Conservation (phyloP, 2,329 filamentous ascomycete species). For the Hyphodiscus sp. region DNA sequence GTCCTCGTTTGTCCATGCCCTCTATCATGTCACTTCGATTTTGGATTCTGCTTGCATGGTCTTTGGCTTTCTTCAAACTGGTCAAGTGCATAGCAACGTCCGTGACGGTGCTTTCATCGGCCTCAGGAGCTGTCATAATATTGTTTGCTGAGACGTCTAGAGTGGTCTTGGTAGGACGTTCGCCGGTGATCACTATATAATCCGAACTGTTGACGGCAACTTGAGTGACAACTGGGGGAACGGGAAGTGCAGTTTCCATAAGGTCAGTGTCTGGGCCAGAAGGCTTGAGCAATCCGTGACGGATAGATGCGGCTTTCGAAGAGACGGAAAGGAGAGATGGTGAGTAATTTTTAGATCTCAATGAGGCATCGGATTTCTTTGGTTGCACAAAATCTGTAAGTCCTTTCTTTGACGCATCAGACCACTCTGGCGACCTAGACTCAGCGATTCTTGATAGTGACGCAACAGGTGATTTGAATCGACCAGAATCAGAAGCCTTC, state of each 20-base stretch:
- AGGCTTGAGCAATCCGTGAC: conserved; percentile 24
- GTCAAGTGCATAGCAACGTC: not conserved
- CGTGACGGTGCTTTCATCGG: too few species aligned
- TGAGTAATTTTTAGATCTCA: conserved; percentile 14
- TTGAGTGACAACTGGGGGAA: conserved; percentile 20
- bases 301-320: conserved; percentile 12
- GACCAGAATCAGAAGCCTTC: not conserved
- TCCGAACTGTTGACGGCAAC: not conserved
- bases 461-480: not conserved
- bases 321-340: conserved; percentile 24
- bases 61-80: conserved; percentile 13
- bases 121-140: too few species aligned
- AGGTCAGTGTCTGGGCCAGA: conserved; percentile 12
- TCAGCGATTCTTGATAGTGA: not conserved
- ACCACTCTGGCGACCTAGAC: not conserved
- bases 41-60: conserved; percentile 12
- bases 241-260: conserved; percentile 19
- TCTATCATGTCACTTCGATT: conserved; percentile 4
- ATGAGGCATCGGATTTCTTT: conserved; percentile 12
- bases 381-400: too few species aligned
- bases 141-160: too few species aligned
- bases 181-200: too few species aligned
- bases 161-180: too few species aligned
- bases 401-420: not conserved
- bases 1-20: not conserved